Base-by-base conservation (phyloP, 257 asterid species). In the Penstemon barbatus region DNA sequence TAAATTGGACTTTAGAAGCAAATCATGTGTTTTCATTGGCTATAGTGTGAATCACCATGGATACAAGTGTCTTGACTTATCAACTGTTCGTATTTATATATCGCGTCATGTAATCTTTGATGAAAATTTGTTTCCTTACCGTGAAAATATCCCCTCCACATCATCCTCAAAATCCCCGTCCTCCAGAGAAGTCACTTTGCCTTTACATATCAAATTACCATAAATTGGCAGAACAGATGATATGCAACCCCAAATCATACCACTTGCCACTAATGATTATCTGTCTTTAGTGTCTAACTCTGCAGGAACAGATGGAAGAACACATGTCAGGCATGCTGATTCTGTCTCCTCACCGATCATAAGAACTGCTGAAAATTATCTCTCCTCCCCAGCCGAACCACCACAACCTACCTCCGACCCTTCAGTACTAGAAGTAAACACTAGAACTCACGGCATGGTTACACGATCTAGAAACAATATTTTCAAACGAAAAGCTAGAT, bases 11-110 rank as follows among this genome's bases (percentile, higher is more conserved):
- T 39, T 6, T 56, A 3, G 59, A 3, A 54, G 57, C 25, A 46
- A 43, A 8, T 25, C 48, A 3, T 45, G 42, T 36, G 19, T 69
- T 18, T 57, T 58, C 15, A 19, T 46, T n/a, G 58, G 50, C 11
- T 69, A 69, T n/a, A 57, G 59, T 12, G 18, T 10, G 3, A 42
- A 8, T 33, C 73, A 57, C 9, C 8, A 46, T 1, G 66, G 49
- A 0, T 57, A 57, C 38, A 42, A 58, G 5, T 58, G 50, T 46
- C 41, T 69, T 12, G 48, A 36, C 15, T 6, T 41, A 38, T 3
- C 10, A 4, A 45, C 59, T 0, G 3, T 6, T 4, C 41, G 33
- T 0, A 2, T 8, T 11, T 57, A 19, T 69, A 10, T 69, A 6
- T 57, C 50, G 4, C 4, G 50, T 18, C 48, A 57, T 36, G 57